phyloP scores from a whole-genome alignment of 2,329 filamentous ascomycete genomes.

The Allantophomopsis cytisporea region DNA sequence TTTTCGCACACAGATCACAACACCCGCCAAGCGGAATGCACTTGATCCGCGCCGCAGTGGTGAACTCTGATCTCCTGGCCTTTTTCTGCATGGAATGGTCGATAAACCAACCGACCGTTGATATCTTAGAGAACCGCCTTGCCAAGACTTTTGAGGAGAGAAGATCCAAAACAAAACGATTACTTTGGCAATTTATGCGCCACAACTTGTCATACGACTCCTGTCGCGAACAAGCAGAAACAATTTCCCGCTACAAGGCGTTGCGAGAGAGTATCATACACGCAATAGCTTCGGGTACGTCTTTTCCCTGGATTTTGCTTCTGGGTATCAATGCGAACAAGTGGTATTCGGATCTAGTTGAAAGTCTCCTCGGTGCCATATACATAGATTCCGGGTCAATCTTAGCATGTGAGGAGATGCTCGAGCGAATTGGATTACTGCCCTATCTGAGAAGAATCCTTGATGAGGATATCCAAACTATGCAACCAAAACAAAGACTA shows the following conservation, averaged over 20 bases:
- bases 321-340: constrained; percentile 55
- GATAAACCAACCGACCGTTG: constrained; percentile 18
- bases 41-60: constrained; percentile 57
- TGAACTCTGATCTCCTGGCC: constrained; percentile 69
- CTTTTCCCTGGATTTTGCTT: constrained; percentile 70
- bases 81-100: constrained; percentile 55
- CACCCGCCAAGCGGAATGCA: constrained; percentile 59
- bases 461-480: constrained; percentile 37
- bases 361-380: constrained; percentile 67
- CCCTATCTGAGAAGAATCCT: constrained; percentile 48
- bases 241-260: constrained; percentile 10
- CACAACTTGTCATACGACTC: constrained; percentile 37
- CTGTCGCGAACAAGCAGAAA: constrained; percentile 25
- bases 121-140: constrained; percentile 9
- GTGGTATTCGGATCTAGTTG: constrained; percentile 73
- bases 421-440: constrained; percentile 52
- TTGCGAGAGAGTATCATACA: constrained; percentile 33
- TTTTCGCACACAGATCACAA: constrained; percentile 33
- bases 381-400: constrained; percentile 67
- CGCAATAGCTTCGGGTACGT: constrained; percentile 31
- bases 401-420: constrained; percentile 41
- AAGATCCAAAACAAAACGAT: constrained; percentile 4
- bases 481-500: constrained; percentile 56
- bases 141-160: constrained; percentile 6
- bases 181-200: constrained; percentile 59